Conservation (phyloP, 116 monocot species). For the Phalaenopsis hybrid region DNA sequence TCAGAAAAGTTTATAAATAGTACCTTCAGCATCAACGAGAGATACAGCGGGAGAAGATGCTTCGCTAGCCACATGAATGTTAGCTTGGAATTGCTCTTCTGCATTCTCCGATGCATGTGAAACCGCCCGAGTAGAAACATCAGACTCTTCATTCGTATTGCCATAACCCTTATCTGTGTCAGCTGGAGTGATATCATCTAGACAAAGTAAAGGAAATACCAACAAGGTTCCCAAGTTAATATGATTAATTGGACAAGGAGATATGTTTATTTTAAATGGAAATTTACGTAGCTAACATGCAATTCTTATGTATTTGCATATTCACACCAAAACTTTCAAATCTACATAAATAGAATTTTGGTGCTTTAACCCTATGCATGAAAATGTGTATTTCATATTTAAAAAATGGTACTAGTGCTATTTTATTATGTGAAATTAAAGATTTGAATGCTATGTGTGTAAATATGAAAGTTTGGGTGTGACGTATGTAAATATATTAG, state of each 20-base stretch:
- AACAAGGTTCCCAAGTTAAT: not conserved
- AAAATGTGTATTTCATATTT: too few species aligned
- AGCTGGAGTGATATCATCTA: constrained; percentile 7
- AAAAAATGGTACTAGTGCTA: too few species aligned
- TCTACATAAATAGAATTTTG: too few species aligned
- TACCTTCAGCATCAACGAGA: constrained; percentile 6
- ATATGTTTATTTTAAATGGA: not conserved
- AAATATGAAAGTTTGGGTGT: too few species aligned
- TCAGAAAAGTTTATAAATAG: not conserved
- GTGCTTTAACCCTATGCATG: too few species aligned
- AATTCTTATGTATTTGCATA: too few species aligned
- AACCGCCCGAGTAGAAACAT: not conserved
- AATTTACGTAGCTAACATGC: not conserved
- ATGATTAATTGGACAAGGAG: not conserved
- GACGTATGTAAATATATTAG: too few species aligned
- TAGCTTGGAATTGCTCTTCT: not conserved
- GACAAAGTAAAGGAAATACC: not conserved
- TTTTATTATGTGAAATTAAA: too few species aligned
- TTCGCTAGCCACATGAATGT: not conserved
- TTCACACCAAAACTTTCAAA: too few species aligned
- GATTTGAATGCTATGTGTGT: too few species aligned
- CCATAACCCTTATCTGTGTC: not conserved
- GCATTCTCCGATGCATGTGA: not conserved
- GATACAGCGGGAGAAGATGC: not conserved
- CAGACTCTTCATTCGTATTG: not conserved